Conservation (phyloP, 2,329 filamentous ascomycete genomes). For the Lomentospora prolificans region DNA sequence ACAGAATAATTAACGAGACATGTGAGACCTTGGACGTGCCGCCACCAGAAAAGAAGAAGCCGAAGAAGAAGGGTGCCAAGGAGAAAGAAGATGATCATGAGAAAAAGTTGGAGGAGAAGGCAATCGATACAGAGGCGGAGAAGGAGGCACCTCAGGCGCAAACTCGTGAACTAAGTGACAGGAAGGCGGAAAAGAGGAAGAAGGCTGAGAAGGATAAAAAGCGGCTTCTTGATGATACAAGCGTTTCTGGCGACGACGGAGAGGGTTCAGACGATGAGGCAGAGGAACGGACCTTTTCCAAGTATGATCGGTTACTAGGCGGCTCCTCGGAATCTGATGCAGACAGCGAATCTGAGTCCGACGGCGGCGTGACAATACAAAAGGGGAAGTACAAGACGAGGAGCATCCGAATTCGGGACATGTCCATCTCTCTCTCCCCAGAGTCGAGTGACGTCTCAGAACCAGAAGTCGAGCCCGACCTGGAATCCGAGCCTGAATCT, state of each 20-base stretch:
- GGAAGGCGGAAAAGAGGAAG: slow-evolving; percentile 15
- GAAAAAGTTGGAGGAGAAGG: slow-evolving; percentile 21
- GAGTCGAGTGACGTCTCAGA: slow-evolving; percentile 6
- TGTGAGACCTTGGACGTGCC: slow-evolving; percentile 39
- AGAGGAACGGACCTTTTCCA: slow-evolving; percentile 28
- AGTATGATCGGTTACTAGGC: slow-evolving; percentile 36
- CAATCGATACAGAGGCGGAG: slow-evolving; percentile 15
- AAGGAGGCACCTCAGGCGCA: slow-evolving; percentile 10
- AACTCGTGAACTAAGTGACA: slow-evolving; percentile 15
- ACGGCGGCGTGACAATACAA: slow-evolving; percentile 10
- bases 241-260: background rate
- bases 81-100: slow-evolving; percentile 22
- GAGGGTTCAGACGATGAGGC: slow-evolving; percentile 12
- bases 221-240: slow-evolving; percentile 4
- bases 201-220: slow-evolving; percentile 13
- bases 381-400: slow-evolving; percentile 8
- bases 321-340: slow-evolving; percentile 26
- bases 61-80: slow-evolving; percentile 18
- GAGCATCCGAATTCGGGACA: slow-evolving; percentile 23
- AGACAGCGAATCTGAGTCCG: slow-evolving; percentile 23
- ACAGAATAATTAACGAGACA: slow-evolving; percentile 37
- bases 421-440: slow-evolving; percentile 15
- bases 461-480: slow-evolving; percentile 10
- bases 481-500: slow-evolving; percentile 14
- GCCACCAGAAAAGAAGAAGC: slow-evolving; percentile 32